Evolutionary conservation across 2,329 filamentous ascomycete species (phyloP), one percentile per base, ranked within the genome.

Genomic region (Botrytis fragariae): DNA sequence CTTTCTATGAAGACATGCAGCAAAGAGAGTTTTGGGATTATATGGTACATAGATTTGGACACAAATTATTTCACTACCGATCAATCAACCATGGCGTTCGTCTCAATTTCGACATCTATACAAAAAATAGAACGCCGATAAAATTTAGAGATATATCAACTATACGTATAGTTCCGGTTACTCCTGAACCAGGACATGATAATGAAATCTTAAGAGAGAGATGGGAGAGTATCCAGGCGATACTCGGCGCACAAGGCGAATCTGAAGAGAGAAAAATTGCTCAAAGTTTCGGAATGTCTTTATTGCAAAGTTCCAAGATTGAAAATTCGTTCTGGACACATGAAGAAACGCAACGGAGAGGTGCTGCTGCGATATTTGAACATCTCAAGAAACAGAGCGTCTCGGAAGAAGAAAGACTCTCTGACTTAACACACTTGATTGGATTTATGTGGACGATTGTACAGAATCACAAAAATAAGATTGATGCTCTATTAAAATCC

Each of bases 21-120:
- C 77, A 78, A 63, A 73, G 75, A 20, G 64, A 72, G 2, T 79
- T 79, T 37, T 79, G 77, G 77, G 59, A 64, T 16, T 42, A 72
- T 4, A 65, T 42, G 20, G 75, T 77, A 1, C 54, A 72, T 22
- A 59, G 54, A 32, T 77, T 65, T n/a, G 75, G 75, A 32, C 72
- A 70, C 29, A 70, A 67, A 3, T 1, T 75, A n/a, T 68, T 77
- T 20, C 72, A 74, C 22, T 76, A 72, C 37, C 75, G 74, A 39
- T 25, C 54, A 25, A 12, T 72, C 0, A 72, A 63, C 6, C 69
- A 75, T 14, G 76, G 74, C 1, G 29, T 64, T 8, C 57, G 60
- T 35, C 20, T 67, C 2, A 29, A 59, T 2, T 74, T 71, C 37
- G 14, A n/a, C 35, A 35, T 45, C 9, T 20, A 18, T 7, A 20